Conservation (phyloP, 331 rosid genomes). For the Cydonia oblonga region DNA sequence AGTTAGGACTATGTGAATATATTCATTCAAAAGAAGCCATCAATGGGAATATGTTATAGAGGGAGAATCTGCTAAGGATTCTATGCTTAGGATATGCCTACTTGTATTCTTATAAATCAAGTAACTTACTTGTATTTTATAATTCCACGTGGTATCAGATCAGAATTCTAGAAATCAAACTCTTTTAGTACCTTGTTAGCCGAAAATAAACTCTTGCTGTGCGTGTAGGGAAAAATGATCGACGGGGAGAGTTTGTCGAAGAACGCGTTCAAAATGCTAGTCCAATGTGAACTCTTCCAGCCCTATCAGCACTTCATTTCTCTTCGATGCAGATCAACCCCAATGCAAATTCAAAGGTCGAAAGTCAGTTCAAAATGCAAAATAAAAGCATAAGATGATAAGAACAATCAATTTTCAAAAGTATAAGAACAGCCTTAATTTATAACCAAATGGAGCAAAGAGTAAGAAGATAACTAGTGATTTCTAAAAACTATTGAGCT, state of each 20-base stretch:
- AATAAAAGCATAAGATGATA: neutral
- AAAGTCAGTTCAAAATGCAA: neutral
- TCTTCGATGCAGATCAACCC: constrained; percentile 14
- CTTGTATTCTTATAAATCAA: neutral
- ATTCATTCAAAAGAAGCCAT: neutral
- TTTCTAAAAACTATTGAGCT: neutral
- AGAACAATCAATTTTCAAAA: neutral
- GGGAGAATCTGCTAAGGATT: neutral
- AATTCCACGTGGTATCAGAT: neutral
- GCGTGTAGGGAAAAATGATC: neutral
- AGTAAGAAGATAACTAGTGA: neutral
- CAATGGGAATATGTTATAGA: neutral
- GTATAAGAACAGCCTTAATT: neutral
- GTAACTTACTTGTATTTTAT: neutral
- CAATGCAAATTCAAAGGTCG: neutral
- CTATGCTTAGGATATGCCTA: neutral
- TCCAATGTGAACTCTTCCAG: constrained; percentile 43
- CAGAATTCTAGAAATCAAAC: neutral
- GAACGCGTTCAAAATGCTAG: neutral
- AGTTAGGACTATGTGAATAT: neutral
- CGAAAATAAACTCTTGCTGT: neutral
- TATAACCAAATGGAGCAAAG: neutral
- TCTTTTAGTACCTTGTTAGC: neutral
- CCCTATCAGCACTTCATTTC: constrained; percentile 46
- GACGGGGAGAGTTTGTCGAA: neutral